Conservation (phyloP, 805 yeast species). For the Isabelozyma heimii region DNA sequence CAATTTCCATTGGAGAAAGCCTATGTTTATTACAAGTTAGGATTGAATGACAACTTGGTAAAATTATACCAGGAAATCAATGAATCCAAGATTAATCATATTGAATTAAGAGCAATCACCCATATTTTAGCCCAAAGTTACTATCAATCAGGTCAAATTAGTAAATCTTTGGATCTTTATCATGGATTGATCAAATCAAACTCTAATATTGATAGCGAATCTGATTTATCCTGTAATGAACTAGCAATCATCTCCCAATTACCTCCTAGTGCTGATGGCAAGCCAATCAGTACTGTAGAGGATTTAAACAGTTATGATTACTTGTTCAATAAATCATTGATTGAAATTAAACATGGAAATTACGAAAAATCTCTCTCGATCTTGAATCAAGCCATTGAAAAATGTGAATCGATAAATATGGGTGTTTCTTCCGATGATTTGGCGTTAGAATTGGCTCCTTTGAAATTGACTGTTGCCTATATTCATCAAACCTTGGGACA, state of each 20-base stretch:
- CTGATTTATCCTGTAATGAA: conserved; percentile 62
- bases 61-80: conserved; percentile 12
- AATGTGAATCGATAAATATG: conserved; percentile 36
- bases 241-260: conserved; percentile 63
- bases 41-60: conserved; percentile 31
- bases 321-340: conserved; percentile 57
- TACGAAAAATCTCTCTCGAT: conserved; percentile 36
- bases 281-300: conserved; percentile 2
- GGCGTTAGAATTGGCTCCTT: conserved; percentile 55
- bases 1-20: conserved; percentile 49
- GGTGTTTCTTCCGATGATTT: conserved; percentile 47
- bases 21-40: conserved; percentile 59
- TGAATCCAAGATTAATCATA: conserved; percentile 5
- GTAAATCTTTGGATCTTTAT: conserved; percentile 47
- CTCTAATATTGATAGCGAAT: conserved; percentile 38
- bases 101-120: conserved; percentile 33
- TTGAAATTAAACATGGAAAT: conserved; percentile 42
- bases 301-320: conserved; percentile 47
- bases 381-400: conserved; percentile 44
- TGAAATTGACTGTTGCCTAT: conserved; percentile 58
- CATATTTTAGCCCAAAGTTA: conserved; percentile 55
- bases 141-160: conserved; percentile 45
- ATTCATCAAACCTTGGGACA: conserved; percentile 40
- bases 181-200: conserved; percentile 32
- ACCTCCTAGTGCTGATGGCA: conserved; percentile 1